Conservation (phyloP, 305 asterid genomes). For the Plantago lanceolata region DNA sequence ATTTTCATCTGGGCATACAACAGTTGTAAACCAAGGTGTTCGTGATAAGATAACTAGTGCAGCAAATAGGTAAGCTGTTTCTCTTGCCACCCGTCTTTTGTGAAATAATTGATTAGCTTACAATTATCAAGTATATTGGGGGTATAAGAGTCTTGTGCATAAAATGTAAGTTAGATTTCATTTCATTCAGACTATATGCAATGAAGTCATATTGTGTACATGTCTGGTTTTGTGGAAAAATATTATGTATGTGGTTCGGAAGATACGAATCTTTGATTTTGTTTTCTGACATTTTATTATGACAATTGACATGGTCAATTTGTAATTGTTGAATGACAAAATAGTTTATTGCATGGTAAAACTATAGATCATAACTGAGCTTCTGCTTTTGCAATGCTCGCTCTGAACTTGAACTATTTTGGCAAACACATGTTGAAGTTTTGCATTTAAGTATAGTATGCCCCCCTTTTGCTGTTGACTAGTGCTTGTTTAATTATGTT, state of each 20-base stretch:
- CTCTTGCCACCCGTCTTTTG: background rate
- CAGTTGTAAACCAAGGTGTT: conserved; percentile 63
- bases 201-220: background rate
- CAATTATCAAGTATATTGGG: background rate
- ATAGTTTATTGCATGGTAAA: background rate
- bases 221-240: background rate
- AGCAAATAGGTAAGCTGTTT: conserved; percentile 60
- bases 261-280: background rate
- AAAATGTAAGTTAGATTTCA: background rate
- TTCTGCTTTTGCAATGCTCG: background rate
- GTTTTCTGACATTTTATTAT: too few relatives aligned
- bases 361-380: background rate
- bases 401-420: too few relatives aligned
- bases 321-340: background rate
- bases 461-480: too few relatives aligned
- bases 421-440: too few relatives aligned
- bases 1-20: conserved; percentile 53
- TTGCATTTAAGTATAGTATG: too few relatives aligned
- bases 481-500: too few relatives aligned
- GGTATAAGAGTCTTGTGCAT: background rate
- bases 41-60: conserved; percentile 85
- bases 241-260: background rate
- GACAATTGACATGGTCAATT: background rate
- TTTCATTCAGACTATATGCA: background rate
- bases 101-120: background rate